Evolutionary conservation across 352 stramenopile genomes (phyloP).

Genomic region (Phytopythium montanum): DNA sequence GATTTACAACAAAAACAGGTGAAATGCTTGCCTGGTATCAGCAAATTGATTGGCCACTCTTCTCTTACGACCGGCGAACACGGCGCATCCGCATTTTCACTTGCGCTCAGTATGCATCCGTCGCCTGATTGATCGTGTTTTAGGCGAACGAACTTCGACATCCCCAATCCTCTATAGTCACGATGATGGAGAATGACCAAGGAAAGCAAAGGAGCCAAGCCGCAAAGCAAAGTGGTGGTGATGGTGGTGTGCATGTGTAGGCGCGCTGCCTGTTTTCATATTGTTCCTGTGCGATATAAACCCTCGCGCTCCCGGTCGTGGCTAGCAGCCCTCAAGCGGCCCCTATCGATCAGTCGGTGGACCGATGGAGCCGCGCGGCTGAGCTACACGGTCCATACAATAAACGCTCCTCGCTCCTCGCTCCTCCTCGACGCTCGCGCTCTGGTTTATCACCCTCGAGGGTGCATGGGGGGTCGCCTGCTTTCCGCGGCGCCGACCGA

Average conservation of each 20-base stretch:
- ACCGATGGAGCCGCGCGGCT: background rate
- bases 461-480: slow-evolving; percentile 5
- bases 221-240: too few species aligned
- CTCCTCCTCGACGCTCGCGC: slow-evolving; percentile 1
- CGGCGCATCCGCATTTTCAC: background rate
- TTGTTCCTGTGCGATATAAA: slow-evolving; percentile 2
- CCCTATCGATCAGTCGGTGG: too few species aligned
- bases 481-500: background rate
- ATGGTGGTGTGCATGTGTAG: background rate
- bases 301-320: background rate
- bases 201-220: too few species aligned
- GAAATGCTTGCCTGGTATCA: background rate
- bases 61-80: background rate
- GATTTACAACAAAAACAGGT: background rate
- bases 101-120: background rate
- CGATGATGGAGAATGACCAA: too few species aligned
- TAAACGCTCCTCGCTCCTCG: slow-evolving; percentile 1
- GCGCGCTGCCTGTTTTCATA: background rate
- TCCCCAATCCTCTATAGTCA: too few species aligned
- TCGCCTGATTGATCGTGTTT: background rate
- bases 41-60: background rate
- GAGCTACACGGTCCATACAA: slow-evolving; percentile 4
- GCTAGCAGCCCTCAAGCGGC: slow-evolving; percentile 2
- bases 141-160: too few species aligned
- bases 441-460: slow-evolving; percentile 10